These are phyloP conservation scores for Tetrahymena thermophila DNA, from an alignment of 73 alveolate genomes.

Conservation along the genomic window DNA sequence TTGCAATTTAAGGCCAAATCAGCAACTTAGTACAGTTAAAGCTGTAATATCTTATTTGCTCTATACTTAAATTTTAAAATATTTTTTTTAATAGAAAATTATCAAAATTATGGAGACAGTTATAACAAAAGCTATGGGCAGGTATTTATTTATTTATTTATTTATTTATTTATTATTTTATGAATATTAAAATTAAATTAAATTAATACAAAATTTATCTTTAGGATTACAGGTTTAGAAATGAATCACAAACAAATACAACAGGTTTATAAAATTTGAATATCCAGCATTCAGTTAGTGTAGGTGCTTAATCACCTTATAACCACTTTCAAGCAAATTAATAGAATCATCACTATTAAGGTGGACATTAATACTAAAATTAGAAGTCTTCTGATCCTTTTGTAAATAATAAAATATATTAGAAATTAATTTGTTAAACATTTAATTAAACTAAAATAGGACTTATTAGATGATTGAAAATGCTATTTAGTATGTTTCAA, in stretches of 20 bases:
- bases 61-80: too few species aligned
- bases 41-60: background rate
- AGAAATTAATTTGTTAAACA: too few species aligned
- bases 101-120: background rate
- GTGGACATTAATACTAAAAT: background rate
- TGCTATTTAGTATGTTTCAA: too few species aligned
- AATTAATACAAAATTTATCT: too few species aligned
- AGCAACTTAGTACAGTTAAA: background rate
- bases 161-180: too few species aligned
- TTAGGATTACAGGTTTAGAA: background rate
- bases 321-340: background rate
- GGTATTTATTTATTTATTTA: background rate
- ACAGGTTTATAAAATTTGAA: background rate
- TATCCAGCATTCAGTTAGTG: background rate
- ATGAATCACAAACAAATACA: background rate
- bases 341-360: too few species aligned
- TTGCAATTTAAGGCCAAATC: background rate
- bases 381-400: background rate
- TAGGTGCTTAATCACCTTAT: background rate
- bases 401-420: background rate
- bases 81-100: background rate
- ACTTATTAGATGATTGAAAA: background rate
- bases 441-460: background rate
- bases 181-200: too few species aligned
- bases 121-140: background rate